A percentile compares a stretch with the other conserved stretches of the same genome.
Evolutionary conservation across 768 basidiomycete species (phyloP).

Genomic region (Rossbeevera mucosa): DNA sequence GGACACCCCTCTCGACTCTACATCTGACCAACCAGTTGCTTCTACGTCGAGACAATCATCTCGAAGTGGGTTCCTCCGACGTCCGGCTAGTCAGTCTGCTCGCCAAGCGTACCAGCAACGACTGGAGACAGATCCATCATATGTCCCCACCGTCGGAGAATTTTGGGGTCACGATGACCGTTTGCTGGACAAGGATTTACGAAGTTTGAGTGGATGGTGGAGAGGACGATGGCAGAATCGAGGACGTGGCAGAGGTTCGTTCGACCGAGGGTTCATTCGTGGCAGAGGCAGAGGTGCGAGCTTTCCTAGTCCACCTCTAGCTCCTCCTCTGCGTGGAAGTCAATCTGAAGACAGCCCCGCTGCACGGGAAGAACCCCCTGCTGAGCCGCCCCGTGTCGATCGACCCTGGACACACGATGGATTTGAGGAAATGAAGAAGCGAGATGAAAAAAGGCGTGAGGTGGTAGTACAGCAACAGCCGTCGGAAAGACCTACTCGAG

Average conservation of each 20-base stretch:
- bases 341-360: slow-evolving; percentile 20
- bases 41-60: slow-evolving; percentile 37
- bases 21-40: slow-evolving; percentile 33
- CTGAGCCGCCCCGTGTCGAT: slow-evolving; percentile 56
- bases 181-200: slow-evolving; percentile 73
- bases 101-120: slow-evolving; percentile 85
- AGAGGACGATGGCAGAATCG: slow-evolving; percentile 72
- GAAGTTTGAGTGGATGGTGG: slow-evolving; percentile 87
- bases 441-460: slow-evolving; percentile 53
- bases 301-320: slow-evolving; percentile 18
- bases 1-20: slow-evolving; percentile 15
- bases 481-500: slow-evolving; percentile 29
- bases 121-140: slow-evolving; percentile 80
- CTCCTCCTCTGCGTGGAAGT: slow-evolving; percentile 5
- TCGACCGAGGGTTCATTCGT: slow-evolving; percentile 40
- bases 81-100: slow-evolving; percentile 53
- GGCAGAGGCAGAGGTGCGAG: slow-evolving; percentile 58
- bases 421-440: slow-evolving; percentile 79
- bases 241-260: slow-evolving; percentile 53
- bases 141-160: slow-evolving; percentile 83
- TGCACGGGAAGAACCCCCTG: slow-evolving; percentile 13
- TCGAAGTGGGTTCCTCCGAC: slow-evolving; percentile 24
- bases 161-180: slow-evolving; percentile 97
- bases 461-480: slow-evolving; percentile 32
- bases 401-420: slow-evolving; percentile 81